A percentile compares a stretch with the other conserved stretches of the same genome.
phyloP scores from a whole-genome alignment of 129 eudicot species.

The Logfia minima region DNA sequence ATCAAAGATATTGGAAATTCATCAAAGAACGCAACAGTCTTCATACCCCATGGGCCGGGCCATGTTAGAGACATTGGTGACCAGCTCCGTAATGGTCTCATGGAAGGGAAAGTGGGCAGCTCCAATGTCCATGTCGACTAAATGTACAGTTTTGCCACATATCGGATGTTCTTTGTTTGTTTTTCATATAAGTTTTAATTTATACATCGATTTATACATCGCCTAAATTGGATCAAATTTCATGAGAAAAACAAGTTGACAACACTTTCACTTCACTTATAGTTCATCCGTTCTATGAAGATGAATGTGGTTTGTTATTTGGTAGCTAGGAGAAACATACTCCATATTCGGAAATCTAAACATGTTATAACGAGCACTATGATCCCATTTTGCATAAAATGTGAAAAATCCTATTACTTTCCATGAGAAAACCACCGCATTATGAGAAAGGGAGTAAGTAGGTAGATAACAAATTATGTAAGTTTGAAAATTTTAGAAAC shows the following conservation, averaged over 20 bases:
- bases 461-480: no score
- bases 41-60: constrained; percentile 98
- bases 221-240: not conserved
- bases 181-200: not conserved
- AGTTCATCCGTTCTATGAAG: not conserved
- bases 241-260: not conserved
- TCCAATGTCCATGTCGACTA: constrained; percentile 21
- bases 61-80: constrained; percentile 83
- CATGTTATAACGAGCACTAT: not conserved
- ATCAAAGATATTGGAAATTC: constrained; percentile 89
- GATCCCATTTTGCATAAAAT: no score
- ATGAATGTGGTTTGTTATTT: not conserved
- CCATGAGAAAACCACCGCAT: not conserved
- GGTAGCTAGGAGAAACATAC: no score
- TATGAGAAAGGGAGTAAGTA: no score
- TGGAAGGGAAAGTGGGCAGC: constrained; percentile 65
- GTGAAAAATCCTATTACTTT: no score
- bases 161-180: not conserved
- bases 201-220: not conserved
- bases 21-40: constrained; percentile 89
- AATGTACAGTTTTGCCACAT: not conserved
- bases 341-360: no score
- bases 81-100: constrained; percentile 88
- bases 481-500: not conserved
- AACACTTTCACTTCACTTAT: not conserved